Base-by-base conservation (phyloP, 192 early-diverging fungal species). In the Linnemannia exigua region DNA sequence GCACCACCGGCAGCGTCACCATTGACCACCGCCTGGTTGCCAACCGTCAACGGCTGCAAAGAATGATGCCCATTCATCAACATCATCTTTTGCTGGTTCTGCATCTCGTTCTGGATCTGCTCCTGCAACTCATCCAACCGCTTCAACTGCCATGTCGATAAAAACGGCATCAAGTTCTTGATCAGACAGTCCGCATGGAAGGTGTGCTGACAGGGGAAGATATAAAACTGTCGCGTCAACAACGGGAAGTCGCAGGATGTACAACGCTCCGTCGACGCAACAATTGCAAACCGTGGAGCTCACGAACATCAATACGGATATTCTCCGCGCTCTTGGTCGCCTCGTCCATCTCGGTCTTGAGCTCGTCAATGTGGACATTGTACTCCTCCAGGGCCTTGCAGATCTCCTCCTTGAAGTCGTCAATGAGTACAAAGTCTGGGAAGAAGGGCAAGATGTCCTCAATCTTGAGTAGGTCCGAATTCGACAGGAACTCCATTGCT, bases 331-430 rank as follows among this genome's bases (percentile, higher is more conserved):
- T 96, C 71, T 92, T 92, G 4, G 97, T 97, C 3, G 98, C 96
- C 79, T 99, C 99, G 68, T 99, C 98, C 97, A 99, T 98, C 63
- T 98, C 97, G 36, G 82, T 79, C 72, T 97, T 96, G 75, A 99
- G 90, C 41, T 95, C 92, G 46, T 98, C 93, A 72, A 99, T 96
- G 75, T 98, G 94, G 28, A 91, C 84, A 81, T 98, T 98, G 84
- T 99, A 99, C 61, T 98, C 95, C 74, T 98, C 96, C 16, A 99
- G 89, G 8, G 98, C 98, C 8, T 89, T 74, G 82, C 95, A 96
- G 22, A 99, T 95, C 72, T 99, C 99, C 44, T 97, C 95, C 88
- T 99, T 99, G 88, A 99, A 98, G 82, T 99, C 96, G 79, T 99
- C 97, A 83, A 99, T 99, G 0, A 96, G 90, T 1, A 97, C 95